These are phyloP conservation scores for Parascedosporium putredinis DNA, from an alignment of 2,329 filamentous ascomycete genomes.

Conservation along the genomic window DNA sequence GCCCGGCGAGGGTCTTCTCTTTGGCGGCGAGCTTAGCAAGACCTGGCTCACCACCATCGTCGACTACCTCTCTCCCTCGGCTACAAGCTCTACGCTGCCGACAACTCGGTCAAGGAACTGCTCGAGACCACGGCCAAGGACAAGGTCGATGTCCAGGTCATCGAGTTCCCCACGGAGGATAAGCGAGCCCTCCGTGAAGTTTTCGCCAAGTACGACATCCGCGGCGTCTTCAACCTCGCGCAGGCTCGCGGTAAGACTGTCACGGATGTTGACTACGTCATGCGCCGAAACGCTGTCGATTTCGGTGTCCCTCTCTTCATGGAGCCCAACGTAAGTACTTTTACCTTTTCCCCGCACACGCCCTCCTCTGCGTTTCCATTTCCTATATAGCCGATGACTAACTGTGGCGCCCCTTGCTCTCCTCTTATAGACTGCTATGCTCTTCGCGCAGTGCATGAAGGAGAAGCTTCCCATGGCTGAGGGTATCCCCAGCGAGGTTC, in stretches of 20 bases:
- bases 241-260: slow-evolving; percentile 72
- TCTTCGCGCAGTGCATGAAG: slow-evolving; percentile 95
- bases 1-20: slow-evolving; percentile 87
- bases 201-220: slow-evolving; percentile 94
- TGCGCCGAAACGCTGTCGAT: slow-evolving; percentile 90
- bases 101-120: slow-evolving; percentile 69
- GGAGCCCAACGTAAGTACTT: slow-evolving; percentile 90
- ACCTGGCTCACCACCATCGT: slow-evolving; percentile 68
- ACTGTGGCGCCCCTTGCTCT: slow-evolving; percentile 19
- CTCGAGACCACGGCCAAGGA: slow-evolving; percentile 63
- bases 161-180: slow-evolving; percentile 93
- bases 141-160: slow-evolving; percentile 68
- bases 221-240: slow-evolving; percentile 91
- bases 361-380: too few species aligned
- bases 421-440: slow-evolving; percentile 65
- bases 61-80: slow-evolving; percentile 76
- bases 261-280: slow-evolving; percentile 92
- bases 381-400: not conserved
- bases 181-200: slow-evolving; percentile 91
- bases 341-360: too few species aligned
- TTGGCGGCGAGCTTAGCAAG: slow-evolving; percentile 73
- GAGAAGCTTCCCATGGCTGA: slow-evolving; percentile 85
- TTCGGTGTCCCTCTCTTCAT: slow-evolving; percentile 97
- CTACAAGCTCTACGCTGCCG: slow-evolving; percentile 89
- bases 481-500: slow-evolving; percentile 84